Percentiles rank a stretch among this genome's conserved stretches.
phyloP scores from a whole-genome alignment of 73 alveolate genomes.

The Urostyla sp. region DNA sequence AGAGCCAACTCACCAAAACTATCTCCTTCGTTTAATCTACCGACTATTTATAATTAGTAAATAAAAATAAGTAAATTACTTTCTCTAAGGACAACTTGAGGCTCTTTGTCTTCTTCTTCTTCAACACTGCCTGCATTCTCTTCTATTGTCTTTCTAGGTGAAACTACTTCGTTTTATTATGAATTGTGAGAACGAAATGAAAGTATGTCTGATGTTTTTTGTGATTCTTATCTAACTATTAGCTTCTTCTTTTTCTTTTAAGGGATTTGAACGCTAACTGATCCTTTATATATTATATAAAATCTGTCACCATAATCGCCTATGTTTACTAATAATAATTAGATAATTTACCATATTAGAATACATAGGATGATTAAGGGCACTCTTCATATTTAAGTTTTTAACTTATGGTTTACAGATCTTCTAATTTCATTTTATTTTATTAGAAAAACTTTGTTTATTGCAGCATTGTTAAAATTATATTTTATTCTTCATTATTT shows the following conservation, averaged over 20 bases:
- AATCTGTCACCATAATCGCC: slow-evolving; percentile 70
- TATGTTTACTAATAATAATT: not conserved
- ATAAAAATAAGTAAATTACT: too few relatives aligned
- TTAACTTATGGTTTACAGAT: too few relatives aligned
- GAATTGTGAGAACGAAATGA: not conserved
- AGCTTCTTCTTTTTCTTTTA: slow-evolving; percentile 18
- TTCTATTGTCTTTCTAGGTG: slow-evolving; percentile 3
- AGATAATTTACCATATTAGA: slow-evolving; percentile 27
- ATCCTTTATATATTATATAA: slow-evolving; percentile 62
- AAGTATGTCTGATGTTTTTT: not conserved
- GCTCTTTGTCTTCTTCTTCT: not conserved
- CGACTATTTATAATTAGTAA: not conserved
- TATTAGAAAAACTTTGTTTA: too few relatives aligned
- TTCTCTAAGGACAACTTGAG: not conserved
- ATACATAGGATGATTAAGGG: too few relatives aligned
- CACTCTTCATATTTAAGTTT: too few relatives aligned
- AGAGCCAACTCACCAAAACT: slow-evolving; percentile 77
- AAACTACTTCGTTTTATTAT: too few relatives aligned
- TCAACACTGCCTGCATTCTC: not conserved
- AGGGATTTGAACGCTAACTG: slow-evolving; percentile 63
- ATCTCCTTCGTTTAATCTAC: slow-evolving; percentile 24
- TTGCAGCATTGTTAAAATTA: slow-evolving; percentile 25
- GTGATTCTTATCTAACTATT: slow-evolving; percentile 6
- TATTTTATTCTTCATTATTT: slow-evolving; percentile 9
- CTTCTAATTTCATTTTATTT: too few relatives aligned